Evolutionary conservation across 2,329 filamentous ascomycete genomes (phyloP).

Genomic region (Pestalotiopsis sp.): DNA sequence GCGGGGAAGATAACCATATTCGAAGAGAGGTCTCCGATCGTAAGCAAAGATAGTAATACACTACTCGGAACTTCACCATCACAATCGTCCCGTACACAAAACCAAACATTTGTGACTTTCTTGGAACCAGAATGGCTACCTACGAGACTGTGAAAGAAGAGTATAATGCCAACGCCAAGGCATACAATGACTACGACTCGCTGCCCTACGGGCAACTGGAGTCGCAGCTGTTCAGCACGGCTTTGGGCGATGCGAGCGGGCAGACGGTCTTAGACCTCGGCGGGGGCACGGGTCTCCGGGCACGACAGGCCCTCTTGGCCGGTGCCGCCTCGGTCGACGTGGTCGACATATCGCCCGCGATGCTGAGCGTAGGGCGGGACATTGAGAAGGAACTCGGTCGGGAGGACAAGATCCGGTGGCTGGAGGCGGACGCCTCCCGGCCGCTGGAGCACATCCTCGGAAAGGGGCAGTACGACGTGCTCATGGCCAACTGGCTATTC

Average conservation of each 20-base stretch:
- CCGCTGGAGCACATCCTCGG: conserved; percentile 24
- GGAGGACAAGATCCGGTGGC: conserved; percentile 22
- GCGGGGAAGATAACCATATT: not conserved
- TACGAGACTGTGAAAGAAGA: conserved; percentile 8
- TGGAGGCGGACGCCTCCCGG: conserved; percentile 27
- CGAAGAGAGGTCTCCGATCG: not conserved
- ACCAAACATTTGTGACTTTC: not conserved
- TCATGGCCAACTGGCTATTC: conserved; percentile 37
- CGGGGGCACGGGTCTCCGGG: conserved; percentile 32
- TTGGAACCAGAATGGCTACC: not conserved
- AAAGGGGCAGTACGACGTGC: conserved; percentile 30
- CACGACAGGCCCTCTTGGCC: conserved; percentile 26
- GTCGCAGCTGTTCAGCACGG: conserved; percentile 30
- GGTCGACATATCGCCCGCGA: conserved; percentile 23
- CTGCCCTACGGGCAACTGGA: conserved; percentile 24
- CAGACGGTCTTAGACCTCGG: conserved; percentile 32
- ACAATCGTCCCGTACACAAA: not conserved
- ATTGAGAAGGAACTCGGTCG: conserved; percentile 13
- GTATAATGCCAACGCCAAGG: conserved; percentile 16
- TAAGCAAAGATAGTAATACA: too few relatives aligned
- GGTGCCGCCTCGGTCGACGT: conserved; percentile 30
- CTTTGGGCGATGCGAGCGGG: conserved; percentile 28
- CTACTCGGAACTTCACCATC: too few relatives aligned
- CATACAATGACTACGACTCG: conserved; percentile 12
- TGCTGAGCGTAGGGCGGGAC: conserved; percentile 18